Percentiles rank a stretch among this genome's conserved stretches.
Evolutionary conservation across 2,329 filamentous ascomycete species (phyloP).

Genomic region (Epichloe festucae): DNA sequence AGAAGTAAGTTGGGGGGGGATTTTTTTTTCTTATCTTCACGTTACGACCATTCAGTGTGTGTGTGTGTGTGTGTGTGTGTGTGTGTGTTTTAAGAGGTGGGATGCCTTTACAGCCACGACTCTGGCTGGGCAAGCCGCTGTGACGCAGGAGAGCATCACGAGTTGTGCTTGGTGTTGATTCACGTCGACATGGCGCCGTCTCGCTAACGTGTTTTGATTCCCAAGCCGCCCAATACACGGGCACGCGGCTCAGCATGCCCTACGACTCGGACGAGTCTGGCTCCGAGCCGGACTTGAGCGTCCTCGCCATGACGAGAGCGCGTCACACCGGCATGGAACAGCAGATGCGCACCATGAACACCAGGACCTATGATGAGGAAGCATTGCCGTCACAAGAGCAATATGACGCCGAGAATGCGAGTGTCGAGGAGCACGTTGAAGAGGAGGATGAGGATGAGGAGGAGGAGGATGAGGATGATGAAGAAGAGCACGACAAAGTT

Average conservation of each 20-base stretch:
- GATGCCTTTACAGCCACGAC: no score
- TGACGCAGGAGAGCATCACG: no score
- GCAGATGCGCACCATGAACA: conserved; percentile 12
- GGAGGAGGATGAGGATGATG: conserved; percentile 21
- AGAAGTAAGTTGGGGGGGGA: conserved; percentile 18
- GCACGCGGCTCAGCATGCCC: conserved; percentile 24
- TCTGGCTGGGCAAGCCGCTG: no score
- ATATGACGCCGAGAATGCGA: conserved; percentile 19
- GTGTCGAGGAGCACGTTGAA: conserved; percentile 12
- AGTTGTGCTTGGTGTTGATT: no score
- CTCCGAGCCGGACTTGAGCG: conserved; percentile 25
- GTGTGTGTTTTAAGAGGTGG: no score
- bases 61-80: background rate
- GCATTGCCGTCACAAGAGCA: conserved; percentile 17
- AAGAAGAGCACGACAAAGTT: conserved; percentile 23
- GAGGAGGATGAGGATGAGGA: conserved; percentile 23
- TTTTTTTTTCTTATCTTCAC: background rate
- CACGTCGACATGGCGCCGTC: background rate
- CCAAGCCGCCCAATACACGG: conserved; percentile 16
- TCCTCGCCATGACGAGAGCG: conserved; percentile 22
- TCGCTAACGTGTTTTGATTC: conserved; percentile 6
- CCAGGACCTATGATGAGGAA: conserved; percentile 18
- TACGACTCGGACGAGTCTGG: conserved; percentile 22
- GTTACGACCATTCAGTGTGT: background rate
- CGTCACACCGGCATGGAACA: conserved; percentile 13